Base-by-base conservation (phyloP, 352 stramenopile species). In the Pythium rhizo-oryzae region DNA sequence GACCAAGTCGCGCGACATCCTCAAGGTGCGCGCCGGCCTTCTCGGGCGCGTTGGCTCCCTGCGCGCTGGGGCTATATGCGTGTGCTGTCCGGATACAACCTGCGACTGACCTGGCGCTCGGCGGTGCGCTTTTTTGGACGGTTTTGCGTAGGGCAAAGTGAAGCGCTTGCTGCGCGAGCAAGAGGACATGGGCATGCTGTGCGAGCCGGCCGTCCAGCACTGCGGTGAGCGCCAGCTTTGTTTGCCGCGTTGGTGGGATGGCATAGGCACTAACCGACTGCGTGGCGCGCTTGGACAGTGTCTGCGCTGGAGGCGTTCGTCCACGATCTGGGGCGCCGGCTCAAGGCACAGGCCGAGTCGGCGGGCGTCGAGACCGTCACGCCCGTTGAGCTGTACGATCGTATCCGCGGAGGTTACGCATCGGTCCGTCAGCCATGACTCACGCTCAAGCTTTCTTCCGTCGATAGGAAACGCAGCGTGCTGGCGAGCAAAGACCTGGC, bases 141-240 rank as follows among this genome's bases (percentile, higher is more conserved):
- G 8, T 4, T 43, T 2, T 43, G n/a, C n/a, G 23, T 30, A 74
- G 67, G 76, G 82, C 7, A 82, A 83, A 44, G 80, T 92, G 52
- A 91, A 91, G 82, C 78, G 78, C 30, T 53, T 92, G 41, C 75
- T 92, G 44, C 79, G 77, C 43, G 79, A 85, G 25, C 79, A 90
- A 52, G 82, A 89, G 60, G 84, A 91, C 71, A 90, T 91, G 80
- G 84, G 84, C 2, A 80, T 90, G 78, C 73, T 92, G 56, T 74
- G 65, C 44, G 82, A 92, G 18, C 67, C 72, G 18, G 81, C 82
- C 8, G 69, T 85, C 51, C 49, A 82, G 19, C 74, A 71, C 46
- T 89, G 73, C 59, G 74, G 82, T 90, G 28, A 33, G 28, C 28
- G 28, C 28, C 28, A n/a, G 53, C 51, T 44, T 30, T 59, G 8